Conservation (phyloP, 331 rosid genomes). For the Dryas integrifolia region DNA sequence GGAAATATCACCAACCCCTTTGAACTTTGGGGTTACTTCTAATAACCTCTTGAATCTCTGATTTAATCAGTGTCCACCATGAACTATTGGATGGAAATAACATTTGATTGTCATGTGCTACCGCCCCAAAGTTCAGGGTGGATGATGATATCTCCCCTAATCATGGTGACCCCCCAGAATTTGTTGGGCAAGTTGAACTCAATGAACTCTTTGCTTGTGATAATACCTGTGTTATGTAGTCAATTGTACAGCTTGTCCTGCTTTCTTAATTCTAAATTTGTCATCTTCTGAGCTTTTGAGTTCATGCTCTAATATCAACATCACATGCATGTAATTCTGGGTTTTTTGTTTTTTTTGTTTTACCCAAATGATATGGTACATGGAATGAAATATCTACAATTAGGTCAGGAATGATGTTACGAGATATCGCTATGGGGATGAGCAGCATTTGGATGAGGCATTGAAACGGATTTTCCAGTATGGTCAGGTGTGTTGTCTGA, state of each 20-base stretch:
- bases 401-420: conserved; percentile 89
- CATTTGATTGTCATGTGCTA: not conserved
- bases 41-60: not conserved
- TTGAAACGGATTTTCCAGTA: conserved; percentile 89
- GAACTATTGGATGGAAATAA: not conserved
- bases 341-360: not conserved
- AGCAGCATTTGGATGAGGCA: conserved; percentile 96
- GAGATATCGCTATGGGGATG: conserved; percentile 94
- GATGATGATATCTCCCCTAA: not conserved
- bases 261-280: not conserved
- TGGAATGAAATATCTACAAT: conserved; percentile 13
- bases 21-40: not conserved
- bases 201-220: not conserved
- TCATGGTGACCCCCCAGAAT: not conserved
- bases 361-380: conserved; percentile 5
- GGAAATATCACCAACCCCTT: conserved; percentile 1
- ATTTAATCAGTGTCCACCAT: not conserved
- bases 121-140: not conserved
- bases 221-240: not conserved
- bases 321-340: conserved; percentile 2
- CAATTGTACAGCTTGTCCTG: not conserved
- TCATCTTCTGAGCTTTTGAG: not conserved
- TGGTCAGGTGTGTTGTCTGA: conserved; percentile 62
- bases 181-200: not conserved
- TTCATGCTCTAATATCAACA: conserved; percentile 5